Conservation (phyloP, 2,329 filamentous ascomycete genomes). For the Nakataea oryzae region DNA sequence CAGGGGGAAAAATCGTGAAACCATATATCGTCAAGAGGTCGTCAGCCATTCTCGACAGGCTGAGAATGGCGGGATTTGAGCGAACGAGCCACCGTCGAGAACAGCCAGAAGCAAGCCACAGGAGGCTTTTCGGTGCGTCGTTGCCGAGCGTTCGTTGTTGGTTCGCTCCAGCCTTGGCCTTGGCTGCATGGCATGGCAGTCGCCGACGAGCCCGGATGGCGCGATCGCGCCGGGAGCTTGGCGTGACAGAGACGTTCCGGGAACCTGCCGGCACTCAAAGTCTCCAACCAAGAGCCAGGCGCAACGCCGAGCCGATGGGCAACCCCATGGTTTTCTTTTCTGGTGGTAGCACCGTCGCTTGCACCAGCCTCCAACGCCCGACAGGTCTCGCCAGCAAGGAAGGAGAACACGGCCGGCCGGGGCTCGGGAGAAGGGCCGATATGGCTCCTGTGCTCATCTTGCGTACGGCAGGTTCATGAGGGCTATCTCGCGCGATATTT, state of each 20-base stretch:
- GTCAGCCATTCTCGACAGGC: too few relatives aligned
- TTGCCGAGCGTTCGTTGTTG: too few relatives aligned
- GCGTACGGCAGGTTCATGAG: conserved; percentile 94
- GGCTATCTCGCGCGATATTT: conserved; percentile 81
- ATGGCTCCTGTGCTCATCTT: conserved; percentile 30
- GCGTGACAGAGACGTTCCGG: not conserved
- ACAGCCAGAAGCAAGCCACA: not conserved
- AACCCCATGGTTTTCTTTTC: not conserved
- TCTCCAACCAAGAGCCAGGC: not conserved
- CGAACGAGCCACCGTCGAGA: not conserved
- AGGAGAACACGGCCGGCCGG: not conserved
- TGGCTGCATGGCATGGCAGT: too few relatives aligned
- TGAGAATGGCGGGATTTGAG: not conserved
- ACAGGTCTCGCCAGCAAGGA: not conserved
- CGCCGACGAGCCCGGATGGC: too few relatives aligned
- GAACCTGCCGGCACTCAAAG: not conserved
- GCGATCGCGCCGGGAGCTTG: too few relatives aligned
- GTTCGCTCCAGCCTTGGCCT: too few relatives aligned
- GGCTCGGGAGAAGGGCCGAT: not conserved
- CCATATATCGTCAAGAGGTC: not conserved
- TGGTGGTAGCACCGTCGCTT: not conserved
- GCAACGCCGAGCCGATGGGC: not conserved
- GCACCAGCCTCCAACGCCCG: not conserved
- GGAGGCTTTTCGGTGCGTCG: not conserved
- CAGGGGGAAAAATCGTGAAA: too few relatives aligned